Base-by-base conservation (phyloP, 305 asterid genomes). In the Petunia hybrid region DNA sequence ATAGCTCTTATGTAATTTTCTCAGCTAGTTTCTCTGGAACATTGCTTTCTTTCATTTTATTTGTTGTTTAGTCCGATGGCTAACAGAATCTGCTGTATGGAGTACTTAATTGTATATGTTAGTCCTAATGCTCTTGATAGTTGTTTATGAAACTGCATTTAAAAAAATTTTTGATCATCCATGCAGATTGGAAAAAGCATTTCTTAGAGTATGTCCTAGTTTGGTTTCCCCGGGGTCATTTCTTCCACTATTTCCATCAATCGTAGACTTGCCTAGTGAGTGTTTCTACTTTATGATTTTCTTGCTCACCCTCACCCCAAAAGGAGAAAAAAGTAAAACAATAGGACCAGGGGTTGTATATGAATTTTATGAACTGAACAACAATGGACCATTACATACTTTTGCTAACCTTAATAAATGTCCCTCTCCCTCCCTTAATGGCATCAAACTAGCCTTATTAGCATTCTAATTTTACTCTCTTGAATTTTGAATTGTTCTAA, bases 211-310 rank as follows among this genome's bases (percentile, higher is more conserved):
- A 60, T 86, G 91, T 83, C 86, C 94, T 16, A 91, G 91, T 81
- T 86, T 95, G 73, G 87, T 92, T 82, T 92, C 98, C 75, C 89
- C 91, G 80, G 98, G 99, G 80, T 91, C 98, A 64, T 92, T 94
- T 87, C 89, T 94, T 83, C 95, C 97, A 53, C 85, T 92, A 41
- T 91, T 95, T 85, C 92, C 97, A 45, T 89, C 97, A 61, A 86
- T 94, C 8, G 85, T 95, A 51, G 99, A 95, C 88, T 86, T 95
- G 79, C 98, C 99, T 53, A 87, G 98, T 95, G 85, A 91, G 97
- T 90, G 31, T 22, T 63, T 74, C 31, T 74, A 36, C 78, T 74
- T 53, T 36, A 35, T 74, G 45, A 2, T 38, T 74, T 74, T 53
- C 46, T 53, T 74, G 79, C 48, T 74, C 36, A 38, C 53, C 51